phyloP scores from a whole-genome alignment of 192 early-diverging fungal species.

The Mortierella hygrophila region DNA sequence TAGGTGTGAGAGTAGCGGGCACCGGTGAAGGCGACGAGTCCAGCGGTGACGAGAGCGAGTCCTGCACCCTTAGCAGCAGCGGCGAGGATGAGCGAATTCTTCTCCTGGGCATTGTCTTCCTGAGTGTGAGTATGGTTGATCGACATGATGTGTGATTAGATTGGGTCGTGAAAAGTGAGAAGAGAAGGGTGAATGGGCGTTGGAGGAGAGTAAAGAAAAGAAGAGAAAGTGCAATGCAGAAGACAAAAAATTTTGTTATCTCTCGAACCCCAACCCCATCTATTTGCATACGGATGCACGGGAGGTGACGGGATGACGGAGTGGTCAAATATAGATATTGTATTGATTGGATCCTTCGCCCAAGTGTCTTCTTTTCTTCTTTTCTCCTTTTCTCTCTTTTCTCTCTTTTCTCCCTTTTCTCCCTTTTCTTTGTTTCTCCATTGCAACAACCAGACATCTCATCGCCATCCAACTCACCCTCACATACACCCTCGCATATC shows the following conservation, averaged over 20 bases:
- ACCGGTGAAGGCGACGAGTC: constrained; percentile 39
- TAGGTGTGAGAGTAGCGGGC: constrained; percentile 42
- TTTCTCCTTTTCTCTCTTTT: background rate
- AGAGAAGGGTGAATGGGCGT: background rate
- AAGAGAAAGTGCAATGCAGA: background rate
- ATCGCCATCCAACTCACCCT: background rate
- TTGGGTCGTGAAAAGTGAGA: background rate
- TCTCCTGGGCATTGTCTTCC: constrained; percentile 11
- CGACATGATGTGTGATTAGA: constrained; percentile 12
- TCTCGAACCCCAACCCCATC: background rate
- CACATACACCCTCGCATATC: background rate
- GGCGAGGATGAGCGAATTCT: constrained; percentile 25
- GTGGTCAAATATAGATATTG: background rate
- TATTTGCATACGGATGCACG: background rate
- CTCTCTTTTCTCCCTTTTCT: background rate
- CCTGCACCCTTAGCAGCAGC: constrained; percentile 54
- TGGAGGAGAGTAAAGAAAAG: too few species aligned
- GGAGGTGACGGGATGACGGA: background rate
- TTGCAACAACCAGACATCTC: background rate
- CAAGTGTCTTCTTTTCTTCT: background rate
- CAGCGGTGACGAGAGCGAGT: constrained; percentile 42
- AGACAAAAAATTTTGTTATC: constrained; percentile 15
- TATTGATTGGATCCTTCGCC: background rate
- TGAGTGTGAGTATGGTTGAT: background rate
- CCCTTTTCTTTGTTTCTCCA: background rate